Percentiles rank a stretch among this genome's conserved stretches.
Evolutionary conservation across 75 land plant species (phyloP).

Genomic region (Sequoia sempervirens): DNA sequence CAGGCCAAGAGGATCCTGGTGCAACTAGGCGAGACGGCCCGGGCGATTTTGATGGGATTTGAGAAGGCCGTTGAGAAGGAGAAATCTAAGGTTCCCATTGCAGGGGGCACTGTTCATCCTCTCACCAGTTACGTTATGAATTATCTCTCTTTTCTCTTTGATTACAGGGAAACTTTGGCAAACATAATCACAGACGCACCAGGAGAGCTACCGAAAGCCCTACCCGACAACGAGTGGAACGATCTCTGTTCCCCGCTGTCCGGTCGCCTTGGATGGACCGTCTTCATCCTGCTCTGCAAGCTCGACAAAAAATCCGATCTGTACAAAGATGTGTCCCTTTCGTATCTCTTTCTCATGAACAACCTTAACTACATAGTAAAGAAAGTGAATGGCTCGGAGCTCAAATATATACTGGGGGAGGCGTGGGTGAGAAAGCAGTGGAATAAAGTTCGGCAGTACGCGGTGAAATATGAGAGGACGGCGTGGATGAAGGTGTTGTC

Average conservation of each 20-base stretch:
- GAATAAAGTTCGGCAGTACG: constrained; percentile 17
- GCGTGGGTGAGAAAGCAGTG: constrained; percentile 14
- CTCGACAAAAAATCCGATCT: constrained; percentile 47
- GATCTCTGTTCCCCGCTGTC: constrained; percentile 17
- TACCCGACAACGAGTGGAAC: neutral
- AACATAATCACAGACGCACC: constrained; percentile 42
- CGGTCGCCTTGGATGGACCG: constrained; percentile 47
- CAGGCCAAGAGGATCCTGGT: constrained; percentile 45
- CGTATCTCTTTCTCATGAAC: constrained; percentile 59
- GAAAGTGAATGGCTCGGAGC: constrained; percentile 36
- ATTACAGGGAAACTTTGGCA: constrained; percentile 33
- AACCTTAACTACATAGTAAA: constrained; percentile 52
- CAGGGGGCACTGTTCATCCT: constrained; percentile 68
- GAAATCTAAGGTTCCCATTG: constrained; percentile 41
- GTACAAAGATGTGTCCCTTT: constrained; percentile 41
- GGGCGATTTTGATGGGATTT: constrained; percentile 46
- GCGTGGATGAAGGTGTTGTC: neutral
- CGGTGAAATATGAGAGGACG: too few species aligned
- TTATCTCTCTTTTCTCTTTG: constrained; percentile 49
- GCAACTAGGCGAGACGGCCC: constrained; percentile 46
- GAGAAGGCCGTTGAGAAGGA: constrained; percentile 64
- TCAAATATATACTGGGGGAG: constrained; percentile 20
- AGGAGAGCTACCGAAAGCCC: neutral
- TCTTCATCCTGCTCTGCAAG: constrained; percentile 54
- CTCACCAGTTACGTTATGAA: constrained; percentile 69